Evolutionary conservation across 1,139 yeast species (phyloP).

Genomic region (Yamadazyma diospyri): DNA sequence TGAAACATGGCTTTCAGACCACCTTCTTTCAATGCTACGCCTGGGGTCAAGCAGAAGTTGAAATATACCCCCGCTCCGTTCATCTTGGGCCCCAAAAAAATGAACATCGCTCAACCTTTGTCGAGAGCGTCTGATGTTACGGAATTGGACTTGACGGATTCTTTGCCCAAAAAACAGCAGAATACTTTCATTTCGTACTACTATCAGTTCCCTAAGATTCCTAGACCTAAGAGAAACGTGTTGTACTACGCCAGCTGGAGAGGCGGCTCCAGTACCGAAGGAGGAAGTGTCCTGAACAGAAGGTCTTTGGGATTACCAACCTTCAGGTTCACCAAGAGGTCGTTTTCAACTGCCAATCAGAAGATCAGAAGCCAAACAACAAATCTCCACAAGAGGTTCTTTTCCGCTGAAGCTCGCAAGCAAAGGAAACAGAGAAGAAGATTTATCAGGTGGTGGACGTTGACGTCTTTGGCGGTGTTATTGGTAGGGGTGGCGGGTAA

Average conservation of each 20-base stretch:
- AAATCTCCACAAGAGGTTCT: slow-evolving; percentile 38
- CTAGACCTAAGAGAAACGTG: slow-evolving; percentile 60
- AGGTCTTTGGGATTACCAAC: slow-evolving; percentile 22
- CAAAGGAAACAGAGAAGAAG: slow-evolving; percentile 45
- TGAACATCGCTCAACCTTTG: slow-evolving; percentile 43
- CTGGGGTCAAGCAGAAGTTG: slow-evolving; percentile 13
- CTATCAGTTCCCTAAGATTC: slow-evolving; percentile 55
- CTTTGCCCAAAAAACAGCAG: slow-evolving; percentile 16
- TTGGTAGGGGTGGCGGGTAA: slow-evolving; percentile 64
- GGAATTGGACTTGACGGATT: slow-evolving; percentile 21
- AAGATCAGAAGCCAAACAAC: slow-evolving; percentile 34
- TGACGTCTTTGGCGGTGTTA: slow-evolving; percentile 61
- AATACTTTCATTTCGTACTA: slow-evolving; percentile 22
- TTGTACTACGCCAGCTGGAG: slow-evolving; percentile 50
- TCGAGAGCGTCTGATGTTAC: slow-evolving; percentile 41
- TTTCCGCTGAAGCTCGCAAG: slow-evolving; percentile 42
- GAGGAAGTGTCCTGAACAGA: slow-evolving; percentile 13
- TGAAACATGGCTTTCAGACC: slow-evolving; percentile 22
- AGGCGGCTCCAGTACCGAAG: slow-evolving; percentile 15
- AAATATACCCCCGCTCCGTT: slow-evolving; percentile 19
- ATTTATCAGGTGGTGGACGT: slow-evolving; percentile 66
- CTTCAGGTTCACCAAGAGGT: slow-evolving; percentile 29
- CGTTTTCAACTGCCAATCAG: slow-evolving; percentile 38
- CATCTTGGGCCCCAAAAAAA: slow-evolving; percentile 23
- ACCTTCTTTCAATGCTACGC: slow-evolving; percentile 17